Conservation (phyloP, 78 protist genomes). For the Planoprotostelium fungivorum region DNA sequence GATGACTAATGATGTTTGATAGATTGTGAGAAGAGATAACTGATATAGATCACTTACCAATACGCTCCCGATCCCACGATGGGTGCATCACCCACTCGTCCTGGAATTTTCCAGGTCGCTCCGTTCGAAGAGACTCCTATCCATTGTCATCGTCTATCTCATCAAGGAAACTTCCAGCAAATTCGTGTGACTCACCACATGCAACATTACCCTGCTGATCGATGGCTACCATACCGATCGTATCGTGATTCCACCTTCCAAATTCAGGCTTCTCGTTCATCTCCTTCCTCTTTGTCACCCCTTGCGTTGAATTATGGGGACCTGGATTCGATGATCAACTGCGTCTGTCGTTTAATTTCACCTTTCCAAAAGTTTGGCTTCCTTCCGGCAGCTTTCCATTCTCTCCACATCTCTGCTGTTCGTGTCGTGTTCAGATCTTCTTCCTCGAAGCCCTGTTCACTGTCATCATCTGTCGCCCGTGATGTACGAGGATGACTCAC, state of each 20-base stretch:
- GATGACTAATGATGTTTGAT: too few relatives aligned
- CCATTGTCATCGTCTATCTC: not conserved
- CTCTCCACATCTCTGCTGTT: not conserved
- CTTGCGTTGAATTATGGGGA: too few relatives aligned
- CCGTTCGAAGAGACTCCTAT: not conserved
- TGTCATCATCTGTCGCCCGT: too few relatives aligned
- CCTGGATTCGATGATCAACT: too few relatives aligned
- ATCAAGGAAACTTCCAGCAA: too few relatives aligned
- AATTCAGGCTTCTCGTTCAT: not conserved
- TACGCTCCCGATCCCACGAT: not conserved
- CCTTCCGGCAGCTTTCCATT: not conserved
- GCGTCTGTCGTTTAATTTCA: not conserved
- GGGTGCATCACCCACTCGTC: not conserved
- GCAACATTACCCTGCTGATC: not conserved
- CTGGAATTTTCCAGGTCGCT: not conserved
- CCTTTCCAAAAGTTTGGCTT: not conserved
- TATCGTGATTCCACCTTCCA: not conserved
- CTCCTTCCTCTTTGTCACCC: not conserved
- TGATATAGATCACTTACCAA: not conserved
- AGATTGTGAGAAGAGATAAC: too few relatives aligned
- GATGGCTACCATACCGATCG: not conserved
- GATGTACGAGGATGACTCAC: too few relatives aligned
- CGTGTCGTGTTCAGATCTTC: not conserved
- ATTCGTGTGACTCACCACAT: not conserved
- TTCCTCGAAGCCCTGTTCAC: not conserved